Conservation (phyloP, 2,329 filamentous ascomycete species). For the Diaporthe australafricana region DNA sequence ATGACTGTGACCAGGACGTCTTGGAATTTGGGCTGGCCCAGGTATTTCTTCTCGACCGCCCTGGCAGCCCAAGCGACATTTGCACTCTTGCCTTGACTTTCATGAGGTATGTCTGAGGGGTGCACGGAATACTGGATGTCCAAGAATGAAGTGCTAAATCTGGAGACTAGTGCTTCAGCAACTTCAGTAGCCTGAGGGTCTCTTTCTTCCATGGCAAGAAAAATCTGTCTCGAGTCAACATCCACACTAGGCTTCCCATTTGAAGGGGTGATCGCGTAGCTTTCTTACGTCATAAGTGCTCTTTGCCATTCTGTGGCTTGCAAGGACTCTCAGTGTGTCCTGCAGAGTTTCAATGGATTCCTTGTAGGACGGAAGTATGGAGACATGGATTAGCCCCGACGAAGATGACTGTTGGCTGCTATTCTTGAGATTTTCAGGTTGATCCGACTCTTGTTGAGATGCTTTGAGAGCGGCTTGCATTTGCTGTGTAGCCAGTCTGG, state of each 20-base stretch:
- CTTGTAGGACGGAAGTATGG: constrained; percentile 20
- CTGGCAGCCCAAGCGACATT: constrained; percentile 17
- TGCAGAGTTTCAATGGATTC: constrained; percentile 12
- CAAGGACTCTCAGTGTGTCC: constrained; percentile 15
- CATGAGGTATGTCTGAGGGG: constrained; percentile 13
- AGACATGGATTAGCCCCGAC: neutral
- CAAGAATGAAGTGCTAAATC: neutral
- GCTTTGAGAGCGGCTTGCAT: neutral
- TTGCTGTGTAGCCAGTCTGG: constrained; percentile 17
- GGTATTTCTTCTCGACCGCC: constrained; percentile 4
- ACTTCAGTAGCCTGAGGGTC: neutral
- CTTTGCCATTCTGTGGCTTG: constrained; percentile 10
- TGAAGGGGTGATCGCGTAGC: no score
- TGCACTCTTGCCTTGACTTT: constrained; percentile 25
- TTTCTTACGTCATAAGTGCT: constrained; percentile 9
- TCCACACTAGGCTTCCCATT: neutral
- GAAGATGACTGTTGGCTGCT: neutral
- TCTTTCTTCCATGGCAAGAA: constrained; percentile 17
- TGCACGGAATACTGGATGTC: constrained; percentile 4
- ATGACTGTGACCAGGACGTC: constrained; percentile 17
- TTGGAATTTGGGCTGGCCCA: neutral
- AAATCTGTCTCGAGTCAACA: constrained; percentile 1
- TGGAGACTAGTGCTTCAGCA: neutral
- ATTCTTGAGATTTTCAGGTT: neutral
- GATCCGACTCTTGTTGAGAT: neutral